Evolutionary conservation across 2,329 filamentous ascomycete species (phyloP).

Genomic region (Colletotrichum agaves): DNA sequence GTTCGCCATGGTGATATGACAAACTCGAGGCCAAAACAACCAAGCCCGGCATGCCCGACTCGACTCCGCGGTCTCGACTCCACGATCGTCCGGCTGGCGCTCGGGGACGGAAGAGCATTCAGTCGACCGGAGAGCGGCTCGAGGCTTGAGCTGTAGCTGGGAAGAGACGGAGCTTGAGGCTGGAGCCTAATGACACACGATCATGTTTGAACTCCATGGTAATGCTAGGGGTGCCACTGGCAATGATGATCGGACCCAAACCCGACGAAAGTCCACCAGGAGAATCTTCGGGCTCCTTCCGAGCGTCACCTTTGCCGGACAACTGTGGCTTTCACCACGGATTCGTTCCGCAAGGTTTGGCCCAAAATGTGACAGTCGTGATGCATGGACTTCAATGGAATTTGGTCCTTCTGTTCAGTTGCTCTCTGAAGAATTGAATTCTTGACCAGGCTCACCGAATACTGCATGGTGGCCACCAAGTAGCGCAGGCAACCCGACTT

Average conservation of each 20-base stretch:
- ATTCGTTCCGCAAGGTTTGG: slow-evolving; percentile 20
- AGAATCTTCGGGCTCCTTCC: slow-evolving; percentile 8
- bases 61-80: neutral
- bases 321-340: neutral
- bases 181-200: slow-evolving; percentile 10
- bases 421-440: slow-evolving; percentile 6
- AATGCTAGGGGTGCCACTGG: slow-evolving; percentile 9
- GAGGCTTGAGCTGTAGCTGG: neutral
- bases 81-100: neutral
- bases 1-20: slow-evolving; percentile 32
- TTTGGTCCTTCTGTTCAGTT: slow-evolving; percentile 15
- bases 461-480: neutral
- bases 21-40: neutral
- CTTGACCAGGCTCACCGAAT: neutral
- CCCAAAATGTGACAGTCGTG: slow-evolving; percentile 26
- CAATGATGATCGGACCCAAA: slow-evolving; percentile 18
- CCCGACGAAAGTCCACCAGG: slow-evolving; percentile 4
- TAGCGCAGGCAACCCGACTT: neutral
- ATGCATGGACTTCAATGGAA: slow-evolving; percentile 12
- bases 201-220: slow-evolving; percentile 11
- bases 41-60: neutral
- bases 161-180: slow-evolving; percentile 2
- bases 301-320: slow-evolving; percentile 1
- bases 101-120: slow-evolving; percentile 17
- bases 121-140: slow-evolving; percentile 5